These are phyloP conservation scores for Hericium coralloides DNA, from an alignment of 768 basidiomycete genomes.

Conservation along the genomic window DNA sequence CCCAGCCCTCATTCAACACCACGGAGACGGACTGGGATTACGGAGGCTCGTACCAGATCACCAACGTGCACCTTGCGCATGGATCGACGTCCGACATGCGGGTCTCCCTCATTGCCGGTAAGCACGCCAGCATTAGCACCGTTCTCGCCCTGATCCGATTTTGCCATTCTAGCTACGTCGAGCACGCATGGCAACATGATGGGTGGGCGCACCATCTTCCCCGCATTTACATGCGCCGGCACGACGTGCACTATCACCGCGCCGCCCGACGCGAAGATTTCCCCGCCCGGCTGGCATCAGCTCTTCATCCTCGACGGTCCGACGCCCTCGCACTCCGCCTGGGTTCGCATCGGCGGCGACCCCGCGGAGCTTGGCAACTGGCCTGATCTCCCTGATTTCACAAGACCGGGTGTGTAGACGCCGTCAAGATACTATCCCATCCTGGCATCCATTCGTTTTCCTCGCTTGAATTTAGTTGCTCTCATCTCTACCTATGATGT, in stretches of 20 bases:
- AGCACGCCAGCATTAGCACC: constrained; percentile 12
- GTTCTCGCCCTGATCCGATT: background rate
- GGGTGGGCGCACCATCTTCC: constrained; percentile 66
- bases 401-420: constrained; percentile 45
- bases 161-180: constrained; percentile 41
- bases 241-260: constrained; percentile 70
- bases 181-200: constrained; percentile 75
- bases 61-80: constrained; percentile 29
- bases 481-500: constrained; percentile 1
- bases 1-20: constrained; percentile 55
- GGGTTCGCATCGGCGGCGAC: constrained; percentile 77
- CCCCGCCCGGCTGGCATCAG: constrained; percentile 72
- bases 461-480: background rate
- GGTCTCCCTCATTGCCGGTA: constrained; percentile 59
- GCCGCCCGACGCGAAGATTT: constrained; percentile 58
- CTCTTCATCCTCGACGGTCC: constrained; percentile 72
- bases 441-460: background rate
- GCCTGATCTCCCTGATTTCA: constrained; percentile 64
- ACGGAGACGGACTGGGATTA: constrained; percentile 55
- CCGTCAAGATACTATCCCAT: background rate
- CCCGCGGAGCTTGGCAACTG: constrained; percentile 62
- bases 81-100: constrained; percentile 39
- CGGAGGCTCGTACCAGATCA: constrained; percentile 44
- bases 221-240: constrained; percentile 59
- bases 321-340: constrained; percentile 65